Conservation (phyloP, 2,329 filamentous ascomycete genomes). For the Verruconis gallopava region DNA sequence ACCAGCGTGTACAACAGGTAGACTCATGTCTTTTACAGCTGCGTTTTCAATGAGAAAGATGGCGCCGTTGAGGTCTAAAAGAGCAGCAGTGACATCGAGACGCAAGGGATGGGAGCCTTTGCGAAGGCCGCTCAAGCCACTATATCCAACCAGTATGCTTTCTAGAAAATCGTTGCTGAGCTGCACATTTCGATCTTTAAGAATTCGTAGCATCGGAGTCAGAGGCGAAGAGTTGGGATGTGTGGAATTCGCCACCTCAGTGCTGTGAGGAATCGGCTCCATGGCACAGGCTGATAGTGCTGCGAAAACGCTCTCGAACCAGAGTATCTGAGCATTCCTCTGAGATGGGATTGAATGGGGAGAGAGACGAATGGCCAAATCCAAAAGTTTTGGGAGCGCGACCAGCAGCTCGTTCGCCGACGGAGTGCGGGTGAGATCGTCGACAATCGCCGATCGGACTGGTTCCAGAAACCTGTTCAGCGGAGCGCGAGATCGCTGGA, state of each 20-base stretch:
- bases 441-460: not conserved
- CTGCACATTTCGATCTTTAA: conserved; percentile 8
- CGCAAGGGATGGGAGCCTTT: conserved; percentile 15
- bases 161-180: conserved; percentile 1
- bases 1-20: not conserved
- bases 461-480: not conserved
- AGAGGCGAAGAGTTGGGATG: conserved; percentile 14
- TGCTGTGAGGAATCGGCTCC: conserved; percentile 16
- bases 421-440: not conserved
- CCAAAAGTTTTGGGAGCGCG: conserved; percentile 19
- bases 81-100: conserved; percentile 29
- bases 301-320: conserved; percentile 30
- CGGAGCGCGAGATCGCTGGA: not conserved
- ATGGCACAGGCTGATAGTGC: conserved; percentile 24
- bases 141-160: conserved; percentile 1
- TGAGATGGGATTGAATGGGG: conserved; percentile 27
- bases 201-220: conserved; percentile 15
- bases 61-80: conserved; percentile 34
- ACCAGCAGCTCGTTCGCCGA: not conserved
- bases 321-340: conserved; percentile 28
- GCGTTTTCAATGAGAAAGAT: conserved; percentile 25
- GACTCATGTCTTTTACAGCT: not conserved
- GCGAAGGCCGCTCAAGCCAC: conserved; percentile 3
- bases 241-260: conserved; percentile 15
- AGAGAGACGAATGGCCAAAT: conserved; percentile 28